A percentile compares a stretch with the other conserved stretches of the same genome.
Conservation (phyloP, 208 protist species). For the Acanthamoeba healyi region DNA sequence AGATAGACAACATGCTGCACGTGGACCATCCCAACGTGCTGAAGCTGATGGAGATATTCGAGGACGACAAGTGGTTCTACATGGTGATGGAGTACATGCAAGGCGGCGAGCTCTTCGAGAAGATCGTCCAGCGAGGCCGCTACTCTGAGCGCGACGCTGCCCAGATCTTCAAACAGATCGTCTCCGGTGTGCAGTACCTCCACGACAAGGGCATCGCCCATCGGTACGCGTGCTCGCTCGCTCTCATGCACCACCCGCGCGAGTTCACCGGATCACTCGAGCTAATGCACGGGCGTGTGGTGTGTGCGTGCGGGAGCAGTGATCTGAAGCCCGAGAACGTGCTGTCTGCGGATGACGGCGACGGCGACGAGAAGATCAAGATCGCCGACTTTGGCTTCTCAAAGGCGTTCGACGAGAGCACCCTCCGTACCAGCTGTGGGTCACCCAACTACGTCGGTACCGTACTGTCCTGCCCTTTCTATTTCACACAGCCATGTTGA, state of each 20-base stretch:
- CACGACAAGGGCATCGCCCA: slow-evolving; percentile 87
- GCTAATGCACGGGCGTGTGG: too few relatives aligned
- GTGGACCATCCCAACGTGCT: slow-evolving; percentile 74
- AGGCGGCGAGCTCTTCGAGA: slow-evolving; percentile 74
- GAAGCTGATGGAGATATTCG: slow-evolving; percentile 65
- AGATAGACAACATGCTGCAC: slow-evolving; percentile 71
- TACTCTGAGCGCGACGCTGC: slow-evolving; percentile 43
- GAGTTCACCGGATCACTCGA: neutral
- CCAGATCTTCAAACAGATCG: slow-evolving; percentile 84
- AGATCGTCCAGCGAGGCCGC: slow-evolving; percentile 64
- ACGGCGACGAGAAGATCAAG: slow-evolving; percentile 43
- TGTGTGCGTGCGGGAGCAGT: neutral
- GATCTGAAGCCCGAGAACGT: slow-evolving; percentile 73
- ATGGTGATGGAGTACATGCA: slow-evolving; percentile 78
- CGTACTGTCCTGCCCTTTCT: neutral
- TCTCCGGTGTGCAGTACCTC: slow-evolving; percentile 84
- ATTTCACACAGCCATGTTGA: neutral
- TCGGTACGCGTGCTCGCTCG: slow-evolving; percentile 78
- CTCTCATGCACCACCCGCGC: neutral
- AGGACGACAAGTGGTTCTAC: slow-evolving; percentile 74
- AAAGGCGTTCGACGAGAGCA: slow-evolving; percentile 48
- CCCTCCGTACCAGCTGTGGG: slow-evolving; percentile 37
- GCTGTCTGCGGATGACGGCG: neutral
- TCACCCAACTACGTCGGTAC: slow-evolving; percentile 63
- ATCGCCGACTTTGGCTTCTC: slow-evolving; percentile 77